A percentile compares a stretch with the other conserved stretches of the same genome.
Conservation (phyloP, 129 eudicot species). For the Tagetes erecta region DNA sequence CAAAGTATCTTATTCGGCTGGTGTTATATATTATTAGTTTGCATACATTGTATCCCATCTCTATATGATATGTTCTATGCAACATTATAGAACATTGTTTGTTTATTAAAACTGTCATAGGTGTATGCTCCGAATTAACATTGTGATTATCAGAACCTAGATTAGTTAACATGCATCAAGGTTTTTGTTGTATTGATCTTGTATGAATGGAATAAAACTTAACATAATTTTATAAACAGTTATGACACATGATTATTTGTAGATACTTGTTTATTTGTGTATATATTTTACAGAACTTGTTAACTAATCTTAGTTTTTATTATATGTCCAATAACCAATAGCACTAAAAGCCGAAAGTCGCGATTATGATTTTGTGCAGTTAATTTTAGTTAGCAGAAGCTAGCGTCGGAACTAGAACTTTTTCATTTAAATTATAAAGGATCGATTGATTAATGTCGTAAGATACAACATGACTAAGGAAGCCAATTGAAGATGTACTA, state of each 20-base stretch:
- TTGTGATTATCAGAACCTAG: not conserved
- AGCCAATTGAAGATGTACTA: too few species aligned
- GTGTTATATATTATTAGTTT: not conserved
- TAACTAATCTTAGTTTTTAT: not conserved
- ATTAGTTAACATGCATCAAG: not conserved
- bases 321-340: conserved; percentile 7
- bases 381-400: not conserved
- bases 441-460: too few species aligned
- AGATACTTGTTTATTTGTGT: too few species aligned
- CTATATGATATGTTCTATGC: conserved; percentile 12
- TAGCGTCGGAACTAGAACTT: too few species aligned
- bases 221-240: too few species aligned
- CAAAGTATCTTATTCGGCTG: not conserved
- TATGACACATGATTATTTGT: too few species aligned
- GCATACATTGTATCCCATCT: not conserved
- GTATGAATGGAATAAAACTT: too few species aligned
- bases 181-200: not conserved
- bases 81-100: conserved; percentile 5
- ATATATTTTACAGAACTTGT: too few species aligned
- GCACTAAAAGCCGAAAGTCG: conserved; percentile 13
- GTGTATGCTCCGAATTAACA: not conserved
- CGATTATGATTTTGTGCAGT: not conserved
- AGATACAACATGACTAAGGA: too few species aligned
- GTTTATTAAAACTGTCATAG: not conserved
- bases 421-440: too few species aligned